phyloP scores from a whole-genome alignment of 306 rosid genomes.

The Cucumis cinereus region DNA sequence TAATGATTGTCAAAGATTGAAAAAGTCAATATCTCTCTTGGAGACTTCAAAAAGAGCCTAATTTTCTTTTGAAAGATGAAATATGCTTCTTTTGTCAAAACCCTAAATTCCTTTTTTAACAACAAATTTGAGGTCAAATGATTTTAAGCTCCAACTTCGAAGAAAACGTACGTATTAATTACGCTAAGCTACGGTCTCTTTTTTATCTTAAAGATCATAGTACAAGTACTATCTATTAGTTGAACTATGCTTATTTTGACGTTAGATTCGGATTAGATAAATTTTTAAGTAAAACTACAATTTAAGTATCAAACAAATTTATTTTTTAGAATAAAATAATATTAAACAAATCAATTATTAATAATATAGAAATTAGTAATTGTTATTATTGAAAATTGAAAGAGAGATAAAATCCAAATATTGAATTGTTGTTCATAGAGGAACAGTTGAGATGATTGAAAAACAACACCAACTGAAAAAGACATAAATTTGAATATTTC shows the following conservation, averaged over 20 bases:
- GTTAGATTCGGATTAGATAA: too few relatives aligned
- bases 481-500: not conserved
- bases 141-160: too few relatives aligned
- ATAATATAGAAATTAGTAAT: not conserved
- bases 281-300: too few relatives aligned
- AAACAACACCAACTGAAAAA: constrained; percentile 3
- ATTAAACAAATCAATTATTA: not conserved
- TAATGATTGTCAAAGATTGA: not conserved
- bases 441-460: not conserved
- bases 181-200: too few relatives aligned
- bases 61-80: not conserved
- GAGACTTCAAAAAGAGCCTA: not conserved
- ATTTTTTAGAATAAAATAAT: not conserved
- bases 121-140: too few relatives aligned
- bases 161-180: too few relatives aligned
- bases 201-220: too few relatives aligned
- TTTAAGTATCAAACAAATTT: accelerated
- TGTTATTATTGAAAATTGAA: not conserved
- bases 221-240: too few relatives aligned
- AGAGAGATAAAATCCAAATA: not conserved
- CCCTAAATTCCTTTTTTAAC: not conserved
- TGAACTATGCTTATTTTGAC: too few relatives aligned
- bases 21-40: not conserved
- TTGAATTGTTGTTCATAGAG: not conserved
- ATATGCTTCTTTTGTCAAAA: not conserved